Base-by-base conservation (phyloP, 306 rosid species). In the Cucurbita ficifolia region DNA sequence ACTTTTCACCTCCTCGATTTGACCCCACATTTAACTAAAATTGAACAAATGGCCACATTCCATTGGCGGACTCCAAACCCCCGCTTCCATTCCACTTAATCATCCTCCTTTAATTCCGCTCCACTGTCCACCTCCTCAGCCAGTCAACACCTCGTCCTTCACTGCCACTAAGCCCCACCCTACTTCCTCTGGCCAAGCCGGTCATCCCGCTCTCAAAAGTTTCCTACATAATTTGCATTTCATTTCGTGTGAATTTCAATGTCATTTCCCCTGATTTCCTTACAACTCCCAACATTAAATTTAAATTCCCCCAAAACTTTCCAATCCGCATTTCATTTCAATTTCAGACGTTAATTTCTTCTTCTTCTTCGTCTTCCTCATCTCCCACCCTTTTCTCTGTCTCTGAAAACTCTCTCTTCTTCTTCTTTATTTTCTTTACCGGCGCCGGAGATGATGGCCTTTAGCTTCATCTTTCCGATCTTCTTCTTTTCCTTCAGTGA, bases 161-260 rank as follows among this genome's bases (percentile, higher is more conserved):
- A 53, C 74, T 29, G 4, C 59, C 33, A 5, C 59, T 29, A 16
- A 8, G 2, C 29, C 10, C 9, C 3, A 1, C 19, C n/a, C 12
- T 49, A 58, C 70, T 72, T 48, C 39, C 56, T 79, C 87, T 78
- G 73, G 59, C 36, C 17, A 64, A 58, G 18, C 84, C 77, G 81
- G 88, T 84, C 39, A 70, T 46, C 74, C 74, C 55, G 24, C 63
- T 29, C 73, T 22, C 42, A 14, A 49, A 59, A 45, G 72, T 70
- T 77, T 73, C 59, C 55, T 71, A 10, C 39, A 53, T 81, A 82
- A 78, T 83, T 83, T 88, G 76, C 76, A 78, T 87, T 89, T 86
- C 86, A 91, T 91, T 84, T 87, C 78, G 73, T 84, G 87, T 82
- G 82, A 67, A 87, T 91, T 91, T 91, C 92, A 71, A 85, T 48